Evolutionary conservation across 495 filamentous ascomycete genomes (phyloP), one percentile per base, ranked within the genome.

Genomic region (Penicillium chermesinum): DNA sequence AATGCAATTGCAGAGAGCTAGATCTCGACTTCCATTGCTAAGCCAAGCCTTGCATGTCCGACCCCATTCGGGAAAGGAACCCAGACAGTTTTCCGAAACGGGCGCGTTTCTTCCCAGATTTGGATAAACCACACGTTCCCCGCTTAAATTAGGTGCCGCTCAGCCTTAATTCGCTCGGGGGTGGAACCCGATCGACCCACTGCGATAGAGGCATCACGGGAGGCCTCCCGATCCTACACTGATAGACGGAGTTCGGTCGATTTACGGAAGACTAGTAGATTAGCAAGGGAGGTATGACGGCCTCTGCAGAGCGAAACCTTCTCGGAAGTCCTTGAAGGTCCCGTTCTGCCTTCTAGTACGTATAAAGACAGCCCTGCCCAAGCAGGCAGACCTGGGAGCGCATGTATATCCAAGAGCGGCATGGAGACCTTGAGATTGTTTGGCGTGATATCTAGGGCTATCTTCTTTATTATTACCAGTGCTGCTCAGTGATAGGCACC

Each of bases 401-500:
- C n/a, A n/a, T n/a, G n/a, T n/a, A n/a, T n/a, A n/a, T n/a, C n/a
- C n/a, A n/a, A n/a, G n/a, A n/a, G n/a, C n/a, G n/a, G n/a, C n/a
- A n/a, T n/a, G n/a, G n/a, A n/a, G n/a, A n/a, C n/a, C n/a, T n/a
- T n/a, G n/a, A n/a, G n/a, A n/a, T n/a, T n/a, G n/a, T n/a, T n/a
- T n/a, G n/a, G n/a, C n/a, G n/a, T n/a, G n/a, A n/a, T 30, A 10
- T 5, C 25, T 30, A 30, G 10, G 5, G 4, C 10, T 30, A 30
- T 30, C 10, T 4, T 30, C 25, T 30, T 18, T 3, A 7, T 7
- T 27, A n/a, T 65, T 64, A 93, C 85, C 88, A 91, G 67, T 94
- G 88, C 66, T 77, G 70, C 65, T 87, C 84, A 27, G 66, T 66
- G 57, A 95, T 91, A 10, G 75, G 51, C 7, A 88, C 88, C 0